A percentile compares a stretch with the other conserved stretches of the same genome.
Conservation (phyloP, 805 yeast species). For the Yarrowia deformans region DNA sequence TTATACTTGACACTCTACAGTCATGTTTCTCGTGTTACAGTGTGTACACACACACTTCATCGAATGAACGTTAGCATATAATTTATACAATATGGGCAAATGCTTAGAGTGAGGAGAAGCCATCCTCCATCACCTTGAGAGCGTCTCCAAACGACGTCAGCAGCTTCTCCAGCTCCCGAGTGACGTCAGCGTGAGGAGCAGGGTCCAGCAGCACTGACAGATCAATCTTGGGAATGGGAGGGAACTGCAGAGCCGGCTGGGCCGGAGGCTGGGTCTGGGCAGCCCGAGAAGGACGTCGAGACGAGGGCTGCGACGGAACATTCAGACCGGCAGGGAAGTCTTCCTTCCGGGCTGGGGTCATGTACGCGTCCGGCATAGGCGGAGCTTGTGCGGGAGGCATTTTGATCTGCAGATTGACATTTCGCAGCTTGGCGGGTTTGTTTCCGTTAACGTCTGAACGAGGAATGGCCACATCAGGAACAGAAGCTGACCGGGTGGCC, state of each 20-base stretch:
- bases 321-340: not conserved
- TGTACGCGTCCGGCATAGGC: constrained; percentile 23
- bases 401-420: constrained; percentile 27
- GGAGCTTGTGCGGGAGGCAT: constrained; percentile 37
- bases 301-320: constrained; percentile 21
- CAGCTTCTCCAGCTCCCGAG: constrained; percentile 49
- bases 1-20: not conserved
- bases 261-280: constrained; percentile 37
- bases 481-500: constrained; percentile 24
- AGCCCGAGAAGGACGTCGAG: constrained; percentile 27
- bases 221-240: constrained; percentile 50
- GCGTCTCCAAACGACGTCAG: constrained; percentile 48
- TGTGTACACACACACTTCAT: not conserved
- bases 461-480: constrained; percentile 2
- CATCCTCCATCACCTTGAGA: constrained; percentile 42
- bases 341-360: constrained; percentile 22
- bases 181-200: constrained; percentile 50
- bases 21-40: too few species aligned
- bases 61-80: constrained; percentile 34
- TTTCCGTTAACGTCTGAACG: constrained; percentile 22
- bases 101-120: constrained; percentile 20
- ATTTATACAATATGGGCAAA: constrained; percentile 17
- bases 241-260: constrained; percentile 38
- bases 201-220: constrained; percentile 51
- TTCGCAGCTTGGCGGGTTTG: constrained; percentile 31